Evolutionary conservation across 2,329 filamentous ascomycete genomes (phyloP).

Genomic region (Penicillium sp.): DNA sequence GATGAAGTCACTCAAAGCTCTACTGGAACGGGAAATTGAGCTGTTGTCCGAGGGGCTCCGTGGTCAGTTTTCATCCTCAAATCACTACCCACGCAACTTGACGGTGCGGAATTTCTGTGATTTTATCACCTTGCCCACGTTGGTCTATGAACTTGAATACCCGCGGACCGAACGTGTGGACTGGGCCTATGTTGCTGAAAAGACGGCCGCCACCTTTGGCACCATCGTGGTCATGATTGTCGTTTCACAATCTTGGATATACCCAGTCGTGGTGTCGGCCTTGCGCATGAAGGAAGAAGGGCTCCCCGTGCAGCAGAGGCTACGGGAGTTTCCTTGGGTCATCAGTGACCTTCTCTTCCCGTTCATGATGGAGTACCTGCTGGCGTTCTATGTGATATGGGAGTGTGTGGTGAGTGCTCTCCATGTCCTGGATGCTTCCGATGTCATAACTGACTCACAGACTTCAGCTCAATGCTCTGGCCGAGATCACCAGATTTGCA

Average conservation of each 20-base stretch:
- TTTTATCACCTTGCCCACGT: slow-evolving; percentile 69
- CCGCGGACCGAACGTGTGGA: slow-evolving; percentile 65
- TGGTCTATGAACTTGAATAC: slow-evolving; percentile 74
- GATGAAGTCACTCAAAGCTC: slow-evolving; percentile 58
- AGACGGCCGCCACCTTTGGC: slow-evolving; percentile 64
- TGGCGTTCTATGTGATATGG: slow-evolving; percentile 80
- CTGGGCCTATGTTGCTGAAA: slow-evolving; percentile 72
- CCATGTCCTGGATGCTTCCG: background rate
- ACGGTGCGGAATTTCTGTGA: slow-evolving; percentile 62
- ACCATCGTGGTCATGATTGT: slow-evolving; percentile 70
- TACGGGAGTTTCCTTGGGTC: slow-evolving; percentile 68
- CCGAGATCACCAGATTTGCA: slow-evolving; percentile 71
- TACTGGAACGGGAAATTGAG: slow-evolving; percentile 64
- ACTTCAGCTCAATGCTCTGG: slow-evolving; percentile 61
- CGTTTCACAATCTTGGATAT: slow-evolving; percentile 71
- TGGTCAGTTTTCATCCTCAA: slow-evolving; percentile 53
- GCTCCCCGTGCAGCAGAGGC: slow-evolving; percentile 57
- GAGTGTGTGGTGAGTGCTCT: slow-evolving; percentile 50
- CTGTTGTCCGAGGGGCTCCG: slow-evolving; percentile 61
- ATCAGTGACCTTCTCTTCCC: slow-evolving; percentile 72
- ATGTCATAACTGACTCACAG: background rate
- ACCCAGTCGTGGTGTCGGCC: slow-evolving; percentile 66
- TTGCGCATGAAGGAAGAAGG: slow-evolving; percentile 60
- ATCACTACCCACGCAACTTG: slow-evolving; percentile 66
- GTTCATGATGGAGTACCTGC: slow-evolving; percentile 71